phyloP scores from a whole-genome alignment of 768 basidiomycete species.

The Filobasidium floriforme region DNA sequence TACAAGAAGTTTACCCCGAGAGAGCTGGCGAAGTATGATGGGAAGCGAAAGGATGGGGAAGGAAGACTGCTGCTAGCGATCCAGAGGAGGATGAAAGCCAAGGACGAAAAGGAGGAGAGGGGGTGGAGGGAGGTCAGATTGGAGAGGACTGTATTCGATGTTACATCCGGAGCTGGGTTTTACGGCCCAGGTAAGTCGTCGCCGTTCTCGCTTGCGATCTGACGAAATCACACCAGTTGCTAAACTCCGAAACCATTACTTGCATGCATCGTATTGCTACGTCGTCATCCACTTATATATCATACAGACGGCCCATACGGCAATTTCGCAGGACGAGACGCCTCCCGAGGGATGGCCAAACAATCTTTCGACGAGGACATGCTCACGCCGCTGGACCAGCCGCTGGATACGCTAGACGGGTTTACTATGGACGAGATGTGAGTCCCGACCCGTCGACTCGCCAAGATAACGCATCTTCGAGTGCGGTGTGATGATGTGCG shows the following conservation, averaged over 20 bases:
- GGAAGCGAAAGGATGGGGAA: slow-evolving; percentile 46
- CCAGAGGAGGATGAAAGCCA: slow-evolving; percentile 51
- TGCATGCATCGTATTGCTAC: no score
- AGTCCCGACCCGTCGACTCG: no score
- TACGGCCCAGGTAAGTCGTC: slow-evolving; percentile 82
- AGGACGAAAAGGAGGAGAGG: slow-evolving; percentile 58
- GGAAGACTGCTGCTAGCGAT: slow-evolving; percentile 77
- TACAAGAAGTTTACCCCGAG: slow-evolving; percentile 72
- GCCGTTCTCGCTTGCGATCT: no score
- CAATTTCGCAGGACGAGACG: slow-evolving; percentile 94
- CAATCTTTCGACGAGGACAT: slow-evolving; percentile 93
- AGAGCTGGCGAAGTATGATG: slow-evolving; percentile 60
- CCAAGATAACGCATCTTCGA: no score
- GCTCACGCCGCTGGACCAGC: slow-evolving; percentile 78
- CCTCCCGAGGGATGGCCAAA: slow-evolving; percentile 93
- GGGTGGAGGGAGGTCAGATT: slow-evolving; percentile 69
- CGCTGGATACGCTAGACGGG: slow-evolving; percentile 74
- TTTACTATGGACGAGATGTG: slow-evolving; percentile 75
- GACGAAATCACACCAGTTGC: no score
- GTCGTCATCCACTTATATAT: slow-evolving; percentile 45
- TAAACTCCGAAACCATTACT: no score
- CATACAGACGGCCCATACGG: slow-evolving; percentile 83
- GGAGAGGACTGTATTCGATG: slow-evolving; percentile 69
- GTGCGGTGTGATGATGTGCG: no score
- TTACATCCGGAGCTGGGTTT: slow-evolving; percentile 77